Base-by-base conservation (phyloP, 306 rosid genomes). In the Prunus armeniaca region DNA sequence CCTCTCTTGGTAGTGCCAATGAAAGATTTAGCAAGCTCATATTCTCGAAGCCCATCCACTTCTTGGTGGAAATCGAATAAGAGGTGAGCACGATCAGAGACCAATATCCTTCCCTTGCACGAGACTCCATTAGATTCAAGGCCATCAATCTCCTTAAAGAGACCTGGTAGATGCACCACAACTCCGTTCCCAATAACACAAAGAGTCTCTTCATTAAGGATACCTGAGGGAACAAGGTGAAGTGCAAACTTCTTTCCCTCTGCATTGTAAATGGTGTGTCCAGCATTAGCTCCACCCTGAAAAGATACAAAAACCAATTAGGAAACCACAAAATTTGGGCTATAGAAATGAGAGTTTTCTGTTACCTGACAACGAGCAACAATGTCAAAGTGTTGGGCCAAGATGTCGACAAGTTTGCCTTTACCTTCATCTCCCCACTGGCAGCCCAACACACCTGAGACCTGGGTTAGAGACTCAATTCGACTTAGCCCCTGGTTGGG, bases 391-490 rank as follows among this genome's bases (percentile, higher is more conserved):
- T 95, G 97, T 27, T 87, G 85, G 28, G 97, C 99, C 84, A 92
- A 84, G 86, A 95, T 84, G 47, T 92, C 97, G 2, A 95, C 97
- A 32, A 95, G 93, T 64, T 95, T 95, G 34, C 99, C 99, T 78
- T 95, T 95, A 54, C 99, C 99, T 85, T 95, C 99, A 67, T 95
- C 99, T 2, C 99, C 97, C 97, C 97, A 95, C 71, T 95, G 99
- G 82, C 93, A 85, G 32, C 99, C 97, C 70, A 92, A 75, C 15
- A 95, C 99, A 8, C 93, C 97, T 0, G 99, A 92, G 0, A 95
- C 93, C 79, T 92, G 97, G 65, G 91, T 89, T 6, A 92, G 87
- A 0, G 96, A 85, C 51, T 73, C 97, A 80, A 95, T 92, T 50
- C 93, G 93, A 43, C 67, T 47, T 30, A 54, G 51, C 14, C 76